Base-by-base conservation (phyloP, 2,329 filamentous ascomycete genomes). In the Neopestalotiopsis rosae region DNA sequence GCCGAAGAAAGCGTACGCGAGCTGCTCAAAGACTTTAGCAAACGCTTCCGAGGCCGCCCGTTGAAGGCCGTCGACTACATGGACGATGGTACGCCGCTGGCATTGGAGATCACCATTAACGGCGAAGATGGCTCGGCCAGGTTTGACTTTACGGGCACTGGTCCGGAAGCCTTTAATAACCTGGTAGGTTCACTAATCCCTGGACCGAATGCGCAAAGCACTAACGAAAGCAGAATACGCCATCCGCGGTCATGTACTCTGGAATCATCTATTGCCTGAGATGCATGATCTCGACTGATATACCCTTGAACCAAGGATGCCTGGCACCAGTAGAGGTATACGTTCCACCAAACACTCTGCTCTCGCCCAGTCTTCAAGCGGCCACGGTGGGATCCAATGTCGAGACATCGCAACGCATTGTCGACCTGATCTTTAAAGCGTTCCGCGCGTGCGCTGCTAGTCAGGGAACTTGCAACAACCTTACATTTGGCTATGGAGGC, bases 301-400 rank as follows among this genome's bases (percentile, higher is more conserved):
- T 94, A 17, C 91, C 91, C 0, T 82, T 94, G 3, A 94, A 94
- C 78, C 91, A 94, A 80, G 91, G 91, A 71, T 94, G 91, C 72
- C 81, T 94, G 10, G 68, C 65, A 10, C 72, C 72, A 17, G 70
- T 74, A 6, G 70, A 74, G 32, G 70, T 72, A 24, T 68, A 66
- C 49, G 70, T 70, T 24, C 72, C 72, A 5, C 58, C 61, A 17
- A 67, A 67, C 28, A 78, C 78, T 28, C 76, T 81, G n/a, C 75
- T 81, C 3, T 75, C 74, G 0, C 79, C 79, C 0, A 64, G 59
- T 2, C 70, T 69, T 3, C 69, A 69, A 6, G 71, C 69, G 10
- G 70, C 70, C 17, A 68, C 71, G 6, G 68, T 67, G 28, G 71
- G 71, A 7, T 71, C 69, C 56, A 73, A 70, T 28, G 67, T 73